Evolutionary conservation across 805 yeast species (phyloP).

Genomic region (Wickerhamomyces hampshirensis): DNA sequence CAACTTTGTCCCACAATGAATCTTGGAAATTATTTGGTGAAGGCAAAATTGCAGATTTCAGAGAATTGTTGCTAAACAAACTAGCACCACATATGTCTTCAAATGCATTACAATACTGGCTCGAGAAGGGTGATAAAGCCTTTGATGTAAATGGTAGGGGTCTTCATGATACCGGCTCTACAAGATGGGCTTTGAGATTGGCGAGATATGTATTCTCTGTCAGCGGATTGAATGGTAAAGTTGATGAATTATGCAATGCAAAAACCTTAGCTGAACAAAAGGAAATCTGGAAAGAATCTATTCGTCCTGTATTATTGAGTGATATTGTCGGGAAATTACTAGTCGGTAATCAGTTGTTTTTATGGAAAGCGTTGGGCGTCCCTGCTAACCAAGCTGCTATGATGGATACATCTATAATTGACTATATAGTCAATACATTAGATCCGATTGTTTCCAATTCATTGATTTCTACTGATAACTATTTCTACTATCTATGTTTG

Average conservation of each 20-base stretch:
- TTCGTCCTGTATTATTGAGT: conserved; percentile 68
- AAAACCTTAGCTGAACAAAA: conserved; percentile 58
- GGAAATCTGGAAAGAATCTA: conserved; percentile 54
- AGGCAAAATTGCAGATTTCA: conserved; percentile 55
- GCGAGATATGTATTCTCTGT: conserved; percentile 55
- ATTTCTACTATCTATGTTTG: conserved; percentile 69
- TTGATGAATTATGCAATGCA: conserved; percentile 52
- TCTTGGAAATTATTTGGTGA: conserved; percentile 75
- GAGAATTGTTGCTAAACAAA: conserved; percentile 46
- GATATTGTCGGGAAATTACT: conserved; percentile 62
- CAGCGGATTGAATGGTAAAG: conserved; percentile 47
- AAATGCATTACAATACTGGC: conserved; percentile 79
- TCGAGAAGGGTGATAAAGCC: conserved; percentile 53
- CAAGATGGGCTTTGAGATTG: conserved; percentile 79
- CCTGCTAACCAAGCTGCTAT: conserved; percentile 79
- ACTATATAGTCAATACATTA: conserved; percentile 71
- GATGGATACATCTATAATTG: conserved; percentile 69
- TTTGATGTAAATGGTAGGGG: conserved; percentile 55
- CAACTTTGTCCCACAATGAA: conserved; percentile 50
- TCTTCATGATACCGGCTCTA: conserved; percentile 75
- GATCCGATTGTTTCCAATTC: conserved; percentile 69
- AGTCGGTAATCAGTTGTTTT: conserved; percentile 77
- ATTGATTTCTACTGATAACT: conserved; percentile 64
- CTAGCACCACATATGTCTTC: conserved; percentile 72
- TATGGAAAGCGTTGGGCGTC: conserved; percentile 89